phyloP scores from a whole-genome alignment of 768 basidiomycete species.

The Pleurotus platypus region DNA sequence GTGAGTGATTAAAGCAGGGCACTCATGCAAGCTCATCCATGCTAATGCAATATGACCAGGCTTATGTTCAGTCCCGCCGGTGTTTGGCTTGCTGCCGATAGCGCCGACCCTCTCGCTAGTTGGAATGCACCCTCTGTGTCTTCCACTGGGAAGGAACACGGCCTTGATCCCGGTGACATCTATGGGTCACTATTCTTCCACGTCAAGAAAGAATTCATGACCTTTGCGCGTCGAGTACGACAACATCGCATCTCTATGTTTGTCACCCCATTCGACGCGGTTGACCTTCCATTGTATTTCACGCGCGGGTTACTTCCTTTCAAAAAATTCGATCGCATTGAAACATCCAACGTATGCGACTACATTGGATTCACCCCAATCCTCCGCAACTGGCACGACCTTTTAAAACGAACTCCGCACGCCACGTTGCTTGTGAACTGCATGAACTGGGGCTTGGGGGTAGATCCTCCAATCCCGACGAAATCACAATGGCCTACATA shows the following conservation, averaged over 20 bases:
- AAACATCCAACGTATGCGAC: slow-evolving; percentile 24
- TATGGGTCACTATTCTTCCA: slow-evolving; percentile 32
- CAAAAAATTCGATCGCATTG: slow-evolving; percentile 25
- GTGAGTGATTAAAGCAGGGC: slow-evolving; percentile 9
- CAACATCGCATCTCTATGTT: slow-evolving; percentile 23
- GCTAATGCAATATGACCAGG: slow-evolving; percentile 8
- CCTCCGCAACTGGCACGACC: slow-evolving; percentile 25
- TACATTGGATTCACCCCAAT: slow-evolving; percentile 17
- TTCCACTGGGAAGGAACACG: slow-evolving; percentile 24
- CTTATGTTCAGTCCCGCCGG: slow-evolving; percentile 36
- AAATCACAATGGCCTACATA: slow-evolving; percentile 13
- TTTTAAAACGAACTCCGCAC: slow-evolving; percentile 22
- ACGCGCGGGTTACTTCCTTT: slow-evolving; percentile 16
- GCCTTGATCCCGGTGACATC: slow-evolving; percentile 22
- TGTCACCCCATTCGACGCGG: slow-evolving; percentile 29
- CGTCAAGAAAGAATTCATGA: slow-evolving; percentile 25
- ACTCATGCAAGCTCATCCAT: not conserved
- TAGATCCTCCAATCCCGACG: not conserved
- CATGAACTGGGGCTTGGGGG: slow-evolving; percentile 23
- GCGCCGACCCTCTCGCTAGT: slow-evolving; percentile 33
- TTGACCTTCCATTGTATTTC: slow-evolving; percentile 25
- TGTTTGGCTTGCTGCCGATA: slow-evolving; percentile 34
- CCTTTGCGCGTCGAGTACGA: slow-evolving; percentile 24
- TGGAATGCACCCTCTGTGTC: slow-evolving; percentile 37
- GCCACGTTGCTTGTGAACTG: slow-evolving; percentile 24